Evolutionary conservation across 768 basidiomycete species (phyloP), one percentile per base, ranked within the genome.

Genomic region (Aureoboletus auriporus): DNA sequence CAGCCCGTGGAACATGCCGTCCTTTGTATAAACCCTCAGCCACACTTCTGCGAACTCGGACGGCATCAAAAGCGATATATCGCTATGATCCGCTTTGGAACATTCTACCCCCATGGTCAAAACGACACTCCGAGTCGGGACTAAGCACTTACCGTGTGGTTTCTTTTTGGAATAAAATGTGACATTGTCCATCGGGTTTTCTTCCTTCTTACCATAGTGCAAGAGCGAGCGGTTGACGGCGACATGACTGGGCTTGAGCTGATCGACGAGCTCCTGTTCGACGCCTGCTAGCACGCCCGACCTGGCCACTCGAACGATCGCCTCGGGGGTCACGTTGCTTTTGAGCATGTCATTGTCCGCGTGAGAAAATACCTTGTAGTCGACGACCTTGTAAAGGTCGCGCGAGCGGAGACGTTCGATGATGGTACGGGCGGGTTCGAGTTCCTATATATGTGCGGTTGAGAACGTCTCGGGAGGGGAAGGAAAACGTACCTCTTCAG

Each of bases 161-260:
- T 76, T 71, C 12, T 72, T 68, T 63, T 90, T 90, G 0, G 82
- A 79, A 57, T 89, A 91, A 59, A 91, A 93, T 60, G 75, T 79
- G 45, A 89, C 78, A 13, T 67, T 74, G 39, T 84, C 76, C 39
- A 91, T 59, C 1, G 90, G 90, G 56, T 87, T 88, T 52, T 70
- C 64, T 38, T 80, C 78, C 53, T 77, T 71, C 80, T 85, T 87
- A 4, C 89, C 90, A 56, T 86, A 84, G 60, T 92, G 90, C 75
- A 91, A 74, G n/a, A 62, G 56, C 2, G 80, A 65, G 12, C 82
- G 69, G 42, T 83, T 77, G 17, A 92, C 84, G 35, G 84, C 77
- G 28, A 92, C 71, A 45, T 88, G 76, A 6, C 72, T 62, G 0
- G 68, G 64, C 13, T 52, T 60, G 10, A 86, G 68, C 8, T 66